phyloP scores from a whole-genome alignment of 306 rosid species.

The Chamaecrista fasciculata region DNA sequence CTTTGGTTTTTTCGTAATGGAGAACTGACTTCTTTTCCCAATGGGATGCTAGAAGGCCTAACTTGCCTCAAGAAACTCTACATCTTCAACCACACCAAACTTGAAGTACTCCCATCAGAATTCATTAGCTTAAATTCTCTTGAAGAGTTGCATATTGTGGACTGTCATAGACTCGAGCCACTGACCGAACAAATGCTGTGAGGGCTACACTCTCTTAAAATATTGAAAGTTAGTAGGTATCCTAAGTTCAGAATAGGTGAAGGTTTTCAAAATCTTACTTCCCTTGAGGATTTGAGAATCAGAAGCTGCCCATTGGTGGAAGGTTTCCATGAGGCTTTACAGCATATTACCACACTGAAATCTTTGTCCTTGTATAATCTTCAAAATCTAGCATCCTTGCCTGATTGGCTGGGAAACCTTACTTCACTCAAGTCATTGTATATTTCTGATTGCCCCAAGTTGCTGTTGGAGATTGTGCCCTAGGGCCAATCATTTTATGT shows the following conservation, averaged over 20 bases:
- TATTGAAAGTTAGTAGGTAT: rapidly evolving
- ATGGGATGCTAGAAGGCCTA: conserved; percentile 26
- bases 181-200: conserved; percentile 7
- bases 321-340: conserved; percentile 16
- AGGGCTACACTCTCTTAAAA: background rate
- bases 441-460: background rate
- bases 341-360: conserved; percentile 1
- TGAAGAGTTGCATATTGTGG: background rate
- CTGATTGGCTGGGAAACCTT: conserved; percentile 31
- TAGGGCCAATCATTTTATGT: too few species aligned
- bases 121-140: background rate
- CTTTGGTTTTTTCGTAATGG: background rate
- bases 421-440: background rate
- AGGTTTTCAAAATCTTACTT: conserved; percentile 5
- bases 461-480: too few species aligned
- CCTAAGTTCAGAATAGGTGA: background rate
- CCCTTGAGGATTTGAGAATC: background rate
- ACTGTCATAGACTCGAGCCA: background rate
- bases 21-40: background rate
- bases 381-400: conserved; percentile 18
- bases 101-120: conserved; percentile 6
- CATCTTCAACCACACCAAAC: background rate
- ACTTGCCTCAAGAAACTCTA: conserved; percentile 10
- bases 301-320: background rate
- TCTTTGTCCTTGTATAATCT: background rate